Conservation (phyloP, 2,329 filamentous ascomycete genomes). For the Aspergillus neoniger region DNA sequence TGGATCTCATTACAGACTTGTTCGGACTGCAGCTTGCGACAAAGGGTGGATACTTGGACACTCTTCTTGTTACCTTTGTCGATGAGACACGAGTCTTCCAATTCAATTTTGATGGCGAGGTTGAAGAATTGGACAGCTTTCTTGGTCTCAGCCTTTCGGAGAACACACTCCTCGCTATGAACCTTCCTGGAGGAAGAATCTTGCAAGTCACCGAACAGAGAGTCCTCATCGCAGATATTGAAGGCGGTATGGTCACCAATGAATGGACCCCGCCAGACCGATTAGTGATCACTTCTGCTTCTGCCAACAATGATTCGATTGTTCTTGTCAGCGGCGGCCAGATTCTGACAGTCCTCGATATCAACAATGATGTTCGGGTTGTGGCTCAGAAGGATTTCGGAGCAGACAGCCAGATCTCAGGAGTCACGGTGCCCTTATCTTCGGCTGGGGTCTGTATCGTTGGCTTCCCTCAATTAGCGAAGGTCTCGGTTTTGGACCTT, state of each 20-base stretch:
- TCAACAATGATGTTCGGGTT: slow-evolving; percentile 60
- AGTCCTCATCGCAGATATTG: slow-evolving; percentile 63
- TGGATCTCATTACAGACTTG: slow-evolving; percentile 71
- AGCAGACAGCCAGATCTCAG: slow-evolving; percentile 76
- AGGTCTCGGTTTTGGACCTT: slow-evolving; percentile 72
- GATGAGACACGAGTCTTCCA: slow-evolving; percentile 80
- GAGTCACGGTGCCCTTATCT: slow-evolving; percentile 71
- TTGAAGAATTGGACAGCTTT: slow-evolving; percentile 83
- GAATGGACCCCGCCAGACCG: slow-evolving; percentile 50
- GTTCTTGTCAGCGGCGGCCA: slow-evolving; percentile 76
- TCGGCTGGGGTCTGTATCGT: slow-evolving; percentile 70
- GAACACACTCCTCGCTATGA: slow-evolving; percentile 71
- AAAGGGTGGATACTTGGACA: slow-evolving; percentile 58
- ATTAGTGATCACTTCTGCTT: slow-evolving; percentile 72
- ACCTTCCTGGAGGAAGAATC: slow-evolving; percentile 63
- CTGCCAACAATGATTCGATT: slow-evolving; percentile 69
- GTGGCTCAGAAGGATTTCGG: slow-evolving; percentile 63
- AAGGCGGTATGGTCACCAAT: slow-evolving; percentile 48
- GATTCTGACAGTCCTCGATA: slow-evolving; percentile 68
- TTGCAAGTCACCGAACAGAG: slow-evolving; percentile 73
- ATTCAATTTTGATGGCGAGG: slow-evolving; percentile 72
- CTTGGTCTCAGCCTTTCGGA: slow-evolving; percentile 68
- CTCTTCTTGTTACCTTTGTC: slow-evolving; percentile 76
- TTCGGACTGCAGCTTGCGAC: slow-evolving; percentile 65
- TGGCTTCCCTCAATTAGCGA: slow-evolving; percentile 84